These are phyloP conservation scores for Candida coquimbonensis DNA, from an alignment of 805 yeast species.

Conservation along the genomic window DNA sequence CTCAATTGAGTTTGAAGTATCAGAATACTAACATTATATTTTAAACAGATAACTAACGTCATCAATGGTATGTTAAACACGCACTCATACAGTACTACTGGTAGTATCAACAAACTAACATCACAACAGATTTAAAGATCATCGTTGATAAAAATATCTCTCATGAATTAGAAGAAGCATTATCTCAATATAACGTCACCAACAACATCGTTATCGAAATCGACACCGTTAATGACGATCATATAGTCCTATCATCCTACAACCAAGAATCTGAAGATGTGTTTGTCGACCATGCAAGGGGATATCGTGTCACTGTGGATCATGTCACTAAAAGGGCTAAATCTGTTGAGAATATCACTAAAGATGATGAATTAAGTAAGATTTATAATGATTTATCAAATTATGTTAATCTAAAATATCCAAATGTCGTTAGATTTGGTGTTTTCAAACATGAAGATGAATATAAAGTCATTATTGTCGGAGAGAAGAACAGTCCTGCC, in stretches of 20 bases:
- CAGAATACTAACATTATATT: background rate
- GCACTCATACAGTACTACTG: too few relatives aligned
- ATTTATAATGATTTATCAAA: slow-evolving; percentile 16
- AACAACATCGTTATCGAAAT: slow-evolving; percentile 27
- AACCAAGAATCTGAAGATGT: slow-evolving; percentile 41
- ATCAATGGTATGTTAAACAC: slow-evolving; percentile 23
- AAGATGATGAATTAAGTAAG: slow-evolving; percentile 13
- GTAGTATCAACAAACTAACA: too few relatives aligned
- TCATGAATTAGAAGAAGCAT: slow-evolving; percentile 27
- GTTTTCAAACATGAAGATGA: slow-evolving; percentile 32
- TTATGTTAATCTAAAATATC: slow-evolving; percentile 64
- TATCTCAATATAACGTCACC: slow-evolving; percentile 35
- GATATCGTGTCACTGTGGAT: slow-evolving; percentile 52
- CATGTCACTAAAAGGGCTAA: slow-evolving; percentile 40
- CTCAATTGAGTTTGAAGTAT: background rate
- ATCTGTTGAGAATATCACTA: slow-evolving; percentile 41
- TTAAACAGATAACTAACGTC: slow-evolving; percentile 22
- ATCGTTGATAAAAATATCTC: slow-evolving; percentile 35
- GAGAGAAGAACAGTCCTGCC: slow-evolving; percentile 61
- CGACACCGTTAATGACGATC: slow-evolving; percentile 21
- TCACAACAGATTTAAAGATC: slow-evolving; percentile 31
- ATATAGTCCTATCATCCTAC: slow-evolving; percentile 40
- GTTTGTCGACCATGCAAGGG: slow-evolving; percentile 45
- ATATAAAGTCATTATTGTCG: slow-evolving; percentile 47
- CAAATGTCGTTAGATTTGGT: slow-evolving; percentile 43